Evolutionary conservation across 2,329 filamentous ascomycete genomes (phyloP).

Genomic region (Exophiala calicioides): DNA sequence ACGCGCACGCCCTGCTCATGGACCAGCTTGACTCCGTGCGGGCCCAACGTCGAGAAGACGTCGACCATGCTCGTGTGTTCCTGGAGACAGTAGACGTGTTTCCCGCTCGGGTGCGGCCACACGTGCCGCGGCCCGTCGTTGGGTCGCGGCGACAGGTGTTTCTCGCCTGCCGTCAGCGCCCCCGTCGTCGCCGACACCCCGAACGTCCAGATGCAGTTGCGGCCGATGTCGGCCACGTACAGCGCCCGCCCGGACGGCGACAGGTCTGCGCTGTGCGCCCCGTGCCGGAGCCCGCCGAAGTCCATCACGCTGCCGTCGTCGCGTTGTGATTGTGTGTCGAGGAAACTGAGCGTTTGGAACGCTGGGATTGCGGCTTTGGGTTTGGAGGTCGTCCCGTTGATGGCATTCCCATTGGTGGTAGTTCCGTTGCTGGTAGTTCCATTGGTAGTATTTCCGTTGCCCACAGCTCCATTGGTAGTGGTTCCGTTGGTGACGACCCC

Average conservation of each 20-base stretch:
- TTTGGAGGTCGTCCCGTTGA: too few relatives aligned
- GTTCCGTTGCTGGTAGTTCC: slow-evolving; percentile 1
- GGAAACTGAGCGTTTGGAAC: slow-evolving; percentile 28
- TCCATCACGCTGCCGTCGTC: slow-evolving; percentile 31
- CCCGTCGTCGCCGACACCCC: slow-evolving; percentile 17
- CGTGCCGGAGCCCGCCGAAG: slow-evolving; percentile 33
- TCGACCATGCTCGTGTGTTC: slow-evolving; percentile 32
- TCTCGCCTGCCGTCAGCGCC: slow-evolving; percentile 23
- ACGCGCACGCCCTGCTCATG: slow-evolving; percentile 30
- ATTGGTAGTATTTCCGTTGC: background rate
- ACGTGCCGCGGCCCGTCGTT: slow-evolving; percentile 31
- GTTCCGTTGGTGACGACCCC: background rate
- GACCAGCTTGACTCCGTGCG: slow-evolving; percentile 13
- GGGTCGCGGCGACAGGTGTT: slow-evolving; percentile 27
- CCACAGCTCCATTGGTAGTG: too few relatives aligned
- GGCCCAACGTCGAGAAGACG: slow-evolving; percentile 26
- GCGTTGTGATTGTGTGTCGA: slow-evolving; percentile 22
- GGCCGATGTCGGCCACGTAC: slow-evolving; percentile 35
- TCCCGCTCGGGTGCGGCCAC: slow-evolving; percentile 30
- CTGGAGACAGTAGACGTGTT: slow-evolving; percentile 30
- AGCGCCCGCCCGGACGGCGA: slow-evolving; percentile 29
- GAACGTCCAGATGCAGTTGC: slow-evolving; percentile 33
- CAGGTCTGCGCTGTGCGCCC: slow-evolving; percentile 33
- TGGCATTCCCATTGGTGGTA: background rate
- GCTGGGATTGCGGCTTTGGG: slow-evolving; percentile 18